These are phyloP conservation scores for Mesembryanthemum crystallinum DNA, from an alignment of 148 eudicot genomes.

Conservation along the genomic window DNA sequence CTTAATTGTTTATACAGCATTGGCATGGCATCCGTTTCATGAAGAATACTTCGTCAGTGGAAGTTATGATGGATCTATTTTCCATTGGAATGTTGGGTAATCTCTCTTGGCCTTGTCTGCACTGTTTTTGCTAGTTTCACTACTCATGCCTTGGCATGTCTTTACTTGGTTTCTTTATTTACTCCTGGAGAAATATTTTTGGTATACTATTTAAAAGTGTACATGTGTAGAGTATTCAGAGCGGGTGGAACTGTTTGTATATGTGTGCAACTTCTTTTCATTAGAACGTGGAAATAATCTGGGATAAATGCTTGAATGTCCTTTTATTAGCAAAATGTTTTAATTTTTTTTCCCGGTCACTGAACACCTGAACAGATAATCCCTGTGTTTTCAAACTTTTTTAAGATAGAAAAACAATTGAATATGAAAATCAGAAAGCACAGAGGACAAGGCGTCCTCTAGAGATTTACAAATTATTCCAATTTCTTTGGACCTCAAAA, in stretches of 20 bases:
- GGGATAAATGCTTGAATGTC: neutral
- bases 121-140: neutral
- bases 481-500: too few relatives aligned
- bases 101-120: slow-evolving; percentile 15
- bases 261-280: neutral
- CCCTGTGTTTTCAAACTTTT: neutral
- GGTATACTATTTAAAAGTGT: neutral
- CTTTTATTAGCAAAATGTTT: neutral
- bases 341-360: neutral
- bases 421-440: too few relatives aligned
- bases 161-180: neutral
- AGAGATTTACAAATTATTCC: too few relatives aligned
- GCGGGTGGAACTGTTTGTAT: too few relatives aligned
- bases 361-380: neutral
- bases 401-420: too few relatives aligned
- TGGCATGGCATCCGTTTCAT: slow-evolving; percentile 99
- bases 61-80: slow-evolving; percentile 95
- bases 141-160: neutral
- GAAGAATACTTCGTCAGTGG: slow-evolving; percentile 99
- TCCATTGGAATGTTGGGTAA: slow-evolving; percentile 99
- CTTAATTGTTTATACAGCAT: slow-evolving; percentile 42
- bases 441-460: too few relatives aligned
- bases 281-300: neutral
- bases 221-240: too few relatives aligned
- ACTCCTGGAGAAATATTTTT: neutral